Conservation (phyloP, 306 rosid species). For the Cercis canadensis region DNA sequence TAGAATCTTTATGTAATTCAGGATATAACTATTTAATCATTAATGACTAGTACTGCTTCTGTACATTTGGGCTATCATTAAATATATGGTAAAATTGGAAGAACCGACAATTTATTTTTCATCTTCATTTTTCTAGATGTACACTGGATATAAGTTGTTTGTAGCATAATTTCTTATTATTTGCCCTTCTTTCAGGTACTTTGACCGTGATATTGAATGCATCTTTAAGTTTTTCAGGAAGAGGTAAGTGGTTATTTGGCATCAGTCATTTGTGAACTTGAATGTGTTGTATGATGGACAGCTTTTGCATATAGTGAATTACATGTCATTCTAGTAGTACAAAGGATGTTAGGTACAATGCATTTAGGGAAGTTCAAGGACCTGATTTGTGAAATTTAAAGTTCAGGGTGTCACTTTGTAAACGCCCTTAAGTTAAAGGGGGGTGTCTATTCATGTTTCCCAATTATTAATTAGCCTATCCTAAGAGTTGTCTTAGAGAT, state of each 20-base stretch:
- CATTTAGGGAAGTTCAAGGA: neutral
- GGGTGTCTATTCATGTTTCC: no score
- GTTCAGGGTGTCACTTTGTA: neutral
- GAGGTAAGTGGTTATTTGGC: constrained; percentile 58
- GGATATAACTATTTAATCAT: neutral
- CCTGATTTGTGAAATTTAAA: no score
- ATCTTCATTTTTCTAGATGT: neutral
- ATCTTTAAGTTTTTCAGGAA: constrained; percentile 83
- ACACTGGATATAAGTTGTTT: neutral
- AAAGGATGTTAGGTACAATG: neutral
- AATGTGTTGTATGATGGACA: constrained; percentile 1
- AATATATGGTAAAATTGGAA: neutral
- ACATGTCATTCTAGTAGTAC: neutral
- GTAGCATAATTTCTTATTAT: constrained; percentile 21
- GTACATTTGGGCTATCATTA: neutral
- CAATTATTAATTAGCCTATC: no score
- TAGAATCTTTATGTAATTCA: no score
- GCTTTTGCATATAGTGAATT: constrained; percentile 18
- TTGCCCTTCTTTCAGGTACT: constrained; percentile 75
- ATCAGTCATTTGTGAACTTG: constrained; percentile 23
- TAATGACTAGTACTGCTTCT: neutral
- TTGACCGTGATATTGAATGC: constrained; percentile 96
- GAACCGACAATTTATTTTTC: constrained; percentile 17
- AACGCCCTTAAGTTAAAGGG: no score
- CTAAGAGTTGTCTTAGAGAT: no score